Evolutionary conservation across 2,329 filamentous ascomycete genomes (phyloP), one percentile per base, ranked within the genome.

Genomic region (Sclerotinia minor): DNA sequence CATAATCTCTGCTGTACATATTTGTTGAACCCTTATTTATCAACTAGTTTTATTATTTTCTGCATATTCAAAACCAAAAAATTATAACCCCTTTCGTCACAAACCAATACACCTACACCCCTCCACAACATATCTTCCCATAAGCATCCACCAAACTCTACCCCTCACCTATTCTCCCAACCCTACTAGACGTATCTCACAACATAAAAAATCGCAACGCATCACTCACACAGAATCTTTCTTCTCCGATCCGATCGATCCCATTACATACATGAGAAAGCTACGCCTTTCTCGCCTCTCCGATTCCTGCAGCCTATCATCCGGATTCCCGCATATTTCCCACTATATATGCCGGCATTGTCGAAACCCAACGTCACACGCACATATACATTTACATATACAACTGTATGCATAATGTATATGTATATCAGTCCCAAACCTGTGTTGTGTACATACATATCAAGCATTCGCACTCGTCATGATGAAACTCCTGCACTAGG

Each of bases 241-340:
- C 50, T 9, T 24, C 47, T 60, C 55, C 55, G 65, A 67, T 67
- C 65, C 65, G 65, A 61, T 67, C 65, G 47, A 67, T 67, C 32
- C 47, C 32, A 67, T 53, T 29, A 52, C 55, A 67, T 41, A 67
- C 32, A 61, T 52, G 35, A 61, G 21, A 60, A 60, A 60, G 26
- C 17, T 26, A 49, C n/a, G 21, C 45, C 13, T 41, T 67, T 61
- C 55, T 67, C 55, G 47, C 45, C 55, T 52, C 32, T 53, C 59
- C 29, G 29, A 38, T 61, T 61, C 58, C 58, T 61, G 59, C 45
- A 61, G 45, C 29, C 45, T 45, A 61, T 49, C 15, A 50, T 50
- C 15, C 35, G 55, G 64, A 61, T 17, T 11, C 45, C 11, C 55
- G 35, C 64, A 52, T 19, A 38, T 45, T 61, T 52, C 61, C 49